These are phyloP conservation scores for Candida maris DNA, from an alignment of 805 yeast genomes.

Conservation along the genomic window DNA sequence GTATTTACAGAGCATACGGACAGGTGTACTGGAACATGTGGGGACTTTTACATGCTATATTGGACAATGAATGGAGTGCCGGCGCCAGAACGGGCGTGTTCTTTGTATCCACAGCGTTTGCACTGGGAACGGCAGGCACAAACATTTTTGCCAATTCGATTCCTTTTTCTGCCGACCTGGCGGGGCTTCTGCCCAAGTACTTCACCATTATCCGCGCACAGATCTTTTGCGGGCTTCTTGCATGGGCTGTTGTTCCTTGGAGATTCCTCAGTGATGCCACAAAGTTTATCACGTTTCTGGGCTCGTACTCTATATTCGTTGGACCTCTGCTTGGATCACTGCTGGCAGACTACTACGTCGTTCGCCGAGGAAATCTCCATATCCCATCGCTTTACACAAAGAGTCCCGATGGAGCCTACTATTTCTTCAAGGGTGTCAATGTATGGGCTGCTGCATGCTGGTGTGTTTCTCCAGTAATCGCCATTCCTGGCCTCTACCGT, in stretches of 20 bases:
- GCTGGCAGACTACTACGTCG: conserved; percentile 17
- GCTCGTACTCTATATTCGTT: conserved; percentile 19
- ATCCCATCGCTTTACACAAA: conserved; percentile 15
- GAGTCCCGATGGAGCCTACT: conserved; percentile 12
- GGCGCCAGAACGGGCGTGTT: conserved; percentile 27
- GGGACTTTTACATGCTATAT: conserved; percentile 24
- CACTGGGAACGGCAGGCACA: conserved; percentile 27
- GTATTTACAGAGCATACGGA: conserved; percentile 16
- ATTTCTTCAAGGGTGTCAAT: conserved; percentile 15
- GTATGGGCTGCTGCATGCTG: conserved; percentile 17
- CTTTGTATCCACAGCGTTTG: conserved; percentile 17
- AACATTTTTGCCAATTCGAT: conserved; percentile 26
- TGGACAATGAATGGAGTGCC: conserved; percentile 25
- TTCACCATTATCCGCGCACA: conserved; percentile 25
- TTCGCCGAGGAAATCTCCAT: conserved; percentile 16
- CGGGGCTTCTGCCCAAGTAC: conserved; percentile 26
- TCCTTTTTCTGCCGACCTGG: conserved; percentile 24
- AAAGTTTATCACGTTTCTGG: conserved; percentile 19
- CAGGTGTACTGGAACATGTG: conserved; percentile 29
- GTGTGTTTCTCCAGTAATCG: conserved; percentile 19
- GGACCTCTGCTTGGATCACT: conserved; percentile 18
- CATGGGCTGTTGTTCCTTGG: conserved; percentile 24
- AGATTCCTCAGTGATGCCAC: conserved; percentile 16
- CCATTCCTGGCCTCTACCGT: conserved; percentile 26
- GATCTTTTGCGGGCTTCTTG: conserved; percentile 14